These are phyloP conservation scores for Micractinium sp. DNA, from an alignment of 139 green algal species.

Conservation along the genomic window DNA sequence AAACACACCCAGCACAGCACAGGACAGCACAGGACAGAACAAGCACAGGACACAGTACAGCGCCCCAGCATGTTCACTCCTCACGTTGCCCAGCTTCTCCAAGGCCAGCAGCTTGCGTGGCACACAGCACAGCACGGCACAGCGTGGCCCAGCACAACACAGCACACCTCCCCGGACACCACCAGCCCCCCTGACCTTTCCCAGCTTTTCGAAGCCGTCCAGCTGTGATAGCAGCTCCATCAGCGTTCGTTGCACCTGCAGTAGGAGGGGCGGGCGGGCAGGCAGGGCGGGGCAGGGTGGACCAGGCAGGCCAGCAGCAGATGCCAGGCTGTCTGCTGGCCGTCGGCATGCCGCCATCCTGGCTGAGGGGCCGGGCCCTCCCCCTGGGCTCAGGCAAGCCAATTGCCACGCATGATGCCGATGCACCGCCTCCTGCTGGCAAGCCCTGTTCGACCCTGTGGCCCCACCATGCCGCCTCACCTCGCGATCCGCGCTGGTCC, in stretches of 20 bases:
- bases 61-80: no score
- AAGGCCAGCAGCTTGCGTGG: background rate
- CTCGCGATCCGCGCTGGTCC: constrained; percentile 96
- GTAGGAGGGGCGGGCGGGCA: background rate
- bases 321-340: background rate
- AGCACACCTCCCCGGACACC: background rate
- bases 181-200: constrained; percentile 75
- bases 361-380: no score
- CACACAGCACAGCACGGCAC: background rate
- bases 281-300: background rate
- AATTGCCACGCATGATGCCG: no score
- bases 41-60: no score
- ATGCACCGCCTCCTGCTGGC: no score
- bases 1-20: no score
- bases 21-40: no score
- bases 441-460: background rate
- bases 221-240: constrained; percentile 99
- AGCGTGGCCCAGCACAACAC: background rate
- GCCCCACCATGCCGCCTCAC: no score
- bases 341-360: background rate
- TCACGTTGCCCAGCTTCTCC: no score
- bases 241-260: constrained; percentile 93
- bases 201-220: constrained; percentile 97
- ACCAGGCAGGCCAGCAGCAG: background rate
- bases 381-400: no score